Evolutionary conservation across 2,329 filamentous ascomycete species (phyloP), one percentile per base, ranked within the genome.

Genomic region (Trichoderma sp.): DNA sequence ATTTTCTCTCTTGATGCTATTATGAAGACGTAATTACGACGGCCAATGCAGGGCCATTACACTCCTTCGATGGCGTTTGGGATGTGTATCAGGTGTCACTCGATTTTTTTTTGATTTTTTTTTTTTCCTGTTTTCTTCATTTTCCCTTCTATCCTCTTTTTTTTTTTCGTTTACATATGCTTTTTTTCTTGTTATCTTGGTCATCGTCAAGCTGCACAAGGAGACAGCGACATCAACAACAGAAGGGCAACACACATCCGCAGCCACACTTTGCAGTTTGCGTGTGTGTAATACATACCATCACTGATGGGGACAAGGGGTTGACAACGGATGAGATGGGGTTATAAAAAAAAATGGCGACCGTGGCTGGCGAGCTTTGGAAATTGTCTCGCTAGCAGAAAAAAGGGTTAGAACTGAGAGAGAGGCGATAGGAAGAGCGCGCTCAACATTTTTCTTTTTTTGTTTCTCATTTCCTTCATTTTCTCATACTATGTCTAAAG

Each of bases 1-100:
- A 63, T 68, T 69, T 64, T 32, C 43, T 69, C 49, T 21, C 43
- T 59, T 65, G 66, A 70, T 70, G 69, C 55, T 68, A 65, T 69
- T 68, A 69, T 74, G 76, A 78, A 76, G 75, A 77, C 77, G 77
- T 80, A 80, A 80, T 80, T 75, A 79, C 74, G 78, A 79, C 77
- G 78, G 78, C 75, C 76, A 59, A 65, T 60, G 68, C 68, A 55
- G 68, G 77, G 71, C 78, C 78, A 77, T 79, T 79, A 79, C 78
- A 76, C 76, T 80, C 78, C 77, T 75, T 80, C 71, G 72, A 66
- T 46, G 78, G 78, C 78, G 78, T 80, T 79, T 26, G 71, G 71
- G 73, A 72, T 71, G 70, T 75, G 74, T 74, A 68, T 74, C 75
- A 75, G 74, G 76, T 76, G 71, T 73, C 69, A 70, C 69, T 63